Base-by-base conservation (phyloP, 148 eudicot species). In the Simmondsia chinensis region DNA sequence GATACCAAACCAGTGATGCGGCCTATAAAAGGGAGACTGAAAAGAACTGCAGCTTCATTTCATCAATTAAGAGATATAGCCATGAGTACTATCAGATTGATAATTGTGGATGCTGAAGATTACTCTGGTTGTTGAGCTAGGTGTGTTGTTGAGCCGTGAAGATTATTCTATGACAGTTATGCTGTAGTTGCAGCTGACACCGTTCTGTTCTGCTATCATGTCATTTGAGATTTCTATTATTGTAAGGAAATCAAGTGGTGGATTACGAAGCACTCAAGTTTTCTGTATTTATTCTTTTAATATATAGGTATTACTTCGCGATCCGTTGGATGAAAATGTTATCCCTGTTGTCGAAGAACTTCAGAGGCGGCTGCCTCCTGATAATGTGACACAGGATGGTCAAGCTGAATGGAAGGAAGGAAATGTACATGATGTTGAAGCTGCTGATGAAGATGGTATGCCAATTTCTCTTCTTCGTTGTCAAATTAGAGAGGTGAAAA, bases 281-380 rank as follows among this genome's bases (percentile, higher is more conserved):
- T 9, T 23, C 40, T 22, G 16, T 9, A 16, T 49, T 9, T 4
- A 43, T 11, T 44, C 1, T 39, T 16, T 16, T 39, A 33, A 14
- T 33, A 6, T 41, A 59, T 33, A 85, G 95, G 95, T 81, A 27
- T 60, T 82, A 72, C 61, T 86, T 36, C 70, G 87, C 26, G 95
- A 86, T 30, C 96, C 96, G 17, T 48, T 46, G 22, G 82, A 87
- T 67, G 93, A 82, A 36, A 57, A 73, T 58, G 79, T 79, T 24
- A 56, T 66, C 19, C 93, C 95, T 3, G 51, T 86, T 25, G 82
- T 78, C n/a, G 72, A 82, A 59, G 95, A 86, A 56, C 69, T 86
- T 11, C 76, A 77, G 37, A 81, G 89, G 59, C 64, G 86, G 54
- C 72, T 85, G 58, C 63, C 76, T 14, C 33, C n/a, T n/a, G n/a